A percentile compares a stretch with the other conserved stretches of the same genome.
phyloP scores from a whole-genome alignment of 768 basidiomycete species.

The Boletus insuetus region DNA sequence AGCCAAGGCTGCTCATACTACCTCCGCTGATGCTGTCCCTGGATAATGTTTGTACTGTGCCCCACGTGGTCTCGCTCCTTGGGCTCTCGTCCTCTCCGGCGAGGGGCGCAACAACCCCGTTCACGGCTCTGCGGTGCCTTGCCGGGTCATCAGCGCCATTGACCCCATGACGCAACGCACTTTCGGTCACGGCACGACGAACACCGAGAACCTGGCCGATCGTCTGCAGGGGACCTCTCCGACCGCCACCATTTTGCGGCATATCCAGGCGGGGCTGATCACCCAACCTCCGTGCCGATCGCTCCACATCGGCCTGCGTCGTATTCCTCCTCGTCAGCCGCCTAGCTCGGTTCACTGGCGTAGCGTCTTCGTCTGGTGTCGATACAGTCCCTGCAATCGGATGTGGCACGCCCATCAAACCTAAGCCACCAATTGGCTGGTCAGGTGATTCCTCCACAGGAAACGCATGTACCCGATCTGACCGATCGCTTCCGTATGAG shows the following conservation, averaged over 20 bases:
- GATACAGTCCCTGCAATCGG: slow-evolving; percentile 25
- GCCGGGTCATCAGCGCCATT: slow-evolving; percentile 9
- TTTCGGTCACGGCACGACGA: slow-evolving; percentile 21
- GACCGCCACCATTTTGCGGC: slow-evolving; percentile 16
- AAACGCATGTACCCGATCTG: slow-evolving; percentile 21
- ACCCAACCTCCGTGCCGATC: slow-evolving; percentile 15
- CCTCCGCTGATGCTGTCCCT: slow-evolving; percentile 15
- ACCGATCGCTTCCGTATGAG: slow-evolving; percentile 16
- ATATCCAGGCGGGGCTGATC: slow-evolving; percentile 12
- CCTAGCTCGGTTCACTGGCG: slow-evolving; percentile 21
- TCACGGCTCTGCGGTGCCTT: slow-evolving; percentile 7
- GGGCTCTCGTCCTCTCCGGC: slow-evolving; percentile 25
- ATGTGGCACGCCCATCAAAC: slow-evolving; percentile 27
- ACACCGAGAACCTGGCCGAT: slow-evolving; percentile 15
- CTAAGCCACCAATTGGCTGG: slow-evolving; percentile 22
- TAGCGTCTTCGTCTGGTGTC: slow-evolving; percentile 27
- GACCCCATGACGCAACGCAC: slow-evolving; percentile 1
- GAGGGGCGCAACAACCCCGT: slow-evolving; percentile 15
- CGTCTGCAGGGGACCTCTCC: slow-evolving; percentile 16
- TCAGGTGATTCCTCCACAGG: slow-evolving; percentile 32
- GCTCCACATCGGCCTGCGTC: slow-evolving; percentile 20
- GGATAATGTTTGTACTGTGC: slow-evolving; percentile 31
- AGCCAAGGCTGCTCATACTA: slow-evolving; percentile 29
- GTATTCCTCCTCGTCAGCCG: slow-evolving; percentile 26
- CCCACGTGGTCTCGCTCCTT: slow-evolving; percentile 36